Evolutionary conservation across 352 stramenopile genomes (phyloP).

Genomic region (Globisporangium okanoganense): DNA sequence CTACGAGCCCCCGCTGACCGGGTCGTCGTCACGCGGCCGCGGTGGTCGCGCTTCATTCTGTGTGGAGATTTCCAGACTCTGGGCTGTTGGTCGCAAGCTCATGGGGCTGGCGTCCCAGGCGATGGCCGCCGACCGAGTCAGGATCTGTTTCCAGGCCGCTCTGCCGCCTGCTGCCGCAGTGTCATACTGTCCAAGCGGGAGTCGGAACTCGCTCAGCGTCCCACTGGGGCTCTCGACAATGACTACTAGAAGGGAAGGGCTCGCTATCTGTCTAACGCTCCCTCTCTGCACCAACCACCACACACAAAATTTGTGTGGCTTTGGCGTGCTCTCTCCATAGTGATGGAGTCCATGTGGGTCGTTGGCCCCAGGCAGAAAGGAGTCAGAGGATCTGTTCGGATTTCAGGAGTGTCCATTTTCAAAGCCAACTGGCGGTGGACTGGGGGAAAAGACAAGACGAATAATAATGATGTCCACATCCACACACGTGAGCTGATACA

Average conservation of each 20-base stretch:
- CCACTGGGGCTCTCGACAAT: background rate
- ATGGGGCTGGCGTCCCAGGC: too few species aligned
- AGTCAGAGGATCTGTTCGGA: conserved; percentile 14
- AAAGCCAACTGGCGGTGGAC: background rate
- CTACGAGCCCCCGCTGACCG: background rate
- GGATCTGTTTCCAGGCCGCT: background rate
- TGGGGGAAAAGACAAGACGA: background rate
- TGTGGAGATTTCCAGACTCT: background rate
- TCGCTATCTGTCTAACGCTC: conserved; percentile 3
- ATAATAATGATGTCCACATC: too few species aligned
- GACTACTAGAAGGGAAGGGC: background rate
- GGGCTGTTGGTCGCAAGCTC: background rate
- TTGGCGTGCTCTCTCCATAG: too few species aligned
- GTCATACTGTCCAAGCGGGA: conserved; percentile 12
- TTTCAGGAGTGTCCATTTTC: conserved; percentile 9
- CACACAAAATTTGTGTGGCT: too few species aligned
- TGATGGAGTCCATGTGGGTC: too few species aligned
- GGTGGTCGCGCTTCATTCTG: conserved; percentile 12
- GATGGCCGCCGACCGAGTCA: background rate
- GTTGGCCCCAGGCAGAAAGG: background rate
- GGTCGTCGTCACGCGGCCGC: background rate
- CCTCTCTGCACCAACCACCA: background rate
- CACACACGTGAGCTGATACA: background rate
- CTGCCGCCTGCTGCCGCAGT: background rate
- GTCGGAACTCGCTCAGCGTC: background rate